Conservation (phyloP, 2,329 filamentous ascomycete genomes). For the Talaromyces atroroseus region DNA sequence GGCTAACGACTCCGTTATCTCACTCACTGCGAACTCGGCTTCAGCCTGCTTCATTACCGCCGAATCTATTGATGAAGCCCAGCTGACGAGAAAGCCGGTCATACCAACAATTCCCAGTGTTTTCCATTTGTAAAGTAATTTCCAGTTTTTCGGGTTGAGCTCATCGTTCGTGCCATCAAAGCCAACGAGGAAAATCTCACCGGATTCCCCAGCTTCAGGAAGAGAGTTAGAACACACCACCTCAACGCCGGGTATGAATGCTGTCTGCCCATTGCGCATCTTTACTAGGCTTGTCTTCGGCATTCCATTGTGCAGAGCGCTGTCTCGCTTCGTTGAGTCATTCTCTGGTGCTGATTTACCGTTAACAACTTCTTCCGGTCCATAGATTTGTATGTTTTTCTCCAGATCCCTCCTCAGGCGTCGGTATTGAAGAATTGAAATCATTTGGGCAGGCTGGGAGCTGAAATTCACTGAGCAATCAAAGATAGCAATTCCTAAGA, state of each 20-base stretch:
- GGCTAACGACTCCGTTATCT: constrained; percentile 48
- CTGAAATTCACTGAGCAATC: too few relatives aligned
- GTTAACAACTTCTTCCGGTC: not conserved
- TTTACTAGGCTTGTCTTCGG: not conserved
- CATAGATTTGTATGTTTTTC: not conserved
- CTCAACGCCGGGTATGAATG: not conserved
- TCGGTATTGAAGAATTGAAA: not conserved
- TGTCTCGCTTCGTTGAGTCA: too few relatives aligned
- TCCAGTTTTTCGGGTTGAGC: constrained; percentile 37
- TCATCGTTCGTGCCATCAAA: constrained; percentile 35
- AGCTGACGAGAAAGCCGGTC: constrained; percentile 48
- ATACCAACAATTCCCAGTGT: constrained; percentile 40
- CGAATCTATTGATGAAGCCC: constrained; percentile 51
- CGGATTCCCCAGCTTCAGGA: not conserved
- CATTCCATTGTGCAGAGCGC: too few relatives aligned
- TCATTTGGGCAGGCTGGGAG: not conserved
- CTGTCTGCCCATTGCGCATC: constrained; percentile 1
- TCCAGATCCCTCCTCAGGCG: not conserved
- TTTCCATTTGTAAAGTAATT: constrained; percentile 27
- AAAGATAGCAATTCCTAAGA: too few relatives aligned
- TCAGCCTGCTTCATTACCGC: constrained; percentile 44
- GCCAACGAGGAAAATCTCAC: constrained; percentile 33
- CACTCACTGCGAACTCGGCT: constrained; percentile 43
- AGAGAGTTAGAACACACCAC: not conserved
- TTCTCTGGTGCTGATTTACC: too few relatives aligned